Conservation (phyloP, 2,329 filamentous ascomycete genomes). For the Diaporthe capsici region DNA sequence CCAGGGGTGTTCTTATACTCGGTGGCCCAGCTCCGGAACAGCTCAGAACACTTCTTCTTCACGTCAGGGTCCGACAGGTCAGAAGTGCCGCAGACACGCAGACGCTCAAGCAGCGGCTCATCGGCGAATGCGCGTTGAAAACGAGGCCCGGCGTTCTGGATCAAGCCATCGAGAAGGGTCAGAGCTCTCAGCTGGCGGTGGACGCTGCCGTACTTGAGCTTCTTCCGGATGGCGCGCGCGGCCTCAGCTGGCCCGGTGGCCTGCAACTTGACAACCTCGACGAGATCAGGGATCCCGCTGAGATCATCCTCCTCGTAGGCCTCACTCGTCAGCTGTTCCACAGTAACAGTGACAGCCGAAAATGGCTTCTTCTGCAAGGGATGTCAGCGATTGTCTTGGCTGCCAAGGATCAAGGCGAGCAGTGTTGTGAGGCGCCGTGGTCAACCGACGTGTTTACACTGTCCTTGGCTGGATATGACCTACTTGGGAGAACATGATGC, state of each 20-base stretch:
- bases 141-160: conserved; percentile 90
- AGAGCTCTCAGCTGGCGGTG: conserved; percentile 93
- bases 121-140: conserved; percentile 93
- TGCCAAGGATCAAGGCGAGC: background rate
- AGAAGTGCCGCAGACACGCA: conserved; percentile 89
- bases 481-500: conserved; percentile 42
- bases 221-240: conserved; percentile 93
- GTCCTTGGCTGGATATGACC: conserved; percentile 11
- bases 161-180: conserved; percentile 89
- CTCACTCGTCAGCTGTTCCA: conserved; percentile 92
- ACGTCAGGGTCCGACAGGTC: conserved; percentile 87
- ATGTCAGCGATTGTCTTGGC: conserved; percentile 18
- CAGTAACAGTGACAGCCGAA: conserved; percentile 91
- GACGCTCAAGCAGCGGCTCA: conserved; percentile 89
- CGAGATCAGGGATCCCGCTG: conserved; percentile 91
- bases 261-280: conserved; percentile 94
- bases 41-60: conserved; percentile 86
- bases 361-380: conserved; percentile 83
- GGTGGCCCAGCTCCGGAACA: conserved; percentile 89
- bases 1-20: conserved; percentile 87
- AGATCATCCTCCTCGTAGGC: conserved; percentile 92
- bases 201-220: conserved; percentile 97
- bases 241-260: conserved; percentile 88
- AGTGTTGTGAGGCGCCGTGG: background rate
- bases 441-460: background rate